Base-by-base conservation (phyloP, 257 asterid genomes). In the Misopates orontium region DNA sequence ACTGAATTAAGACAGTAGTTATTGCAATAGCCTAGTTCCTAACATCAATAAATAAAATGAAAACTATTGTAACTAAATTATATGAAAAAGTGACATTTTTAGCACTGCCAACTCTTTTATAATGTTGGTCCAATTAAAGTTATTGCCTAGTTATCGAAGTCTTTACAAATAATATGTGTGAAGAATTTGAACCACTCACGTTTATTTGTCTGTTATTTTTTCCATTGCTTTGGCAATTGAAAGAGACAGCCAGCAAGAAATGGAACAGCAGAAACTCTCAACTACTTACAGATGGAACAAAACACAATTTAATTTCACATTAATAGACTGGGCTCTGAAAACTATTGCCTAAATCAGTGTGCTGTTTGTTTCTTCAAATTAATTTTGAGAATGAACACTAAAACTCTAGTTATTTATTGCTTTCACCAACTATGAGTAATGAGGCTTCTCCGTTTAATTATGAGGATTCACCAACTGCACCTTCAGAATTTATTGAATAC, bases 361-460 rank as follows among this genome's bases (percentile, higher is more conserved):
- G 36, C 36, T 28, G 6, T 62, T 1, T 16, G 31, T 16, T 28
- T 41, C 10, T n/a, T 12, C 24, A 17, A 15, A 10, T 52, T 39
- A 7, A 42, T 44, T 20, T 8, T 44, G 8, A 21, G 16, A 48
- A 42, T 4, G 13, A 56, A 56, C 32, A 13, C 4, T 49, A 19
- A n/a, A 62, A 53, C 39, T 18, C 36, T 28, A n/a, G 18, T 18
- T 51, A 60, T 69, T 73, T 64, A 75, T 58, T 68, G 73, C 53
- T 17, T 71, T 41, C 71, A 75, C 74, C 81, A 66, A 75, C 78
- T 60, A 17, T 6, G 58, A 60, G 31, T 60, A 71, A 63, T 61
- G 69, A 52, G 68, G 55, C 72, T 58, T 68, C 19, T 53, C 69
- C 47, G 25, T 69, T 78, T 25, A 67, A 28, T 66, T 56, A 28